Evolutionary conservation across 345 rosid species (phyloP), one percentile per base, ranked within the genome.

Genomic region (Streptanthus diversifolius): DNA sequence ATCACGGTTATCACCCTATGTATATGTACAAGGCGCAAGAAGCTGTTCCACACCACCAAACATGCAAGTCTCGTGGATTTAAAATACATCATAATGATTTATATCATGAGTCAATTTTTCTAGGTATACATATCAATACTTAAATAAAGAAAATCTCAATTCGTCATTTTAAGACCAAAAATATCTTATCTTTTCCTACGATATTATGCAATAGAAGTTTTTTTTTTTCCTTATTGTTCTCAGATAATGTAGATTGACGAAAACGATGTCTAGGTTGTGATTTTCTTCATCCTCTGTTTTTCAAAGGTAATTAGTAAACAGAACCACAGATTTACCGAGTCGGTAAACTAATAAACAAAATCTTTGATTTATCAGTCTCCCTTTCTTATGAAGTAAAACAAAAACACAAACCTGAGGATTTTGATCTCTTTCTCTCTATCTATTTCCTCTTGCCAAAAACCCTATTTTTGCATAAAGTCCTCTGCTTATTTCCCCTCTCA

Each of bases 11-110:
- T 15, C 48, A 43, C 48, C 47, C 19, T 47, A 45, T 7, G 25
- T 29, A 22, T 7, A 8, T 27, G 29, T 53, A 44, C 51, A 45
- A 18, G 22, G 55, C 4, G 40, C 25, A 54, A 54, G 10, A 58
- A 33, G 24, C 25, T 32, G 7, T 59, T 12, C 13, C 53, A 19
- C 10, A 18, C 41, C 55, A 70, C 19, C 19, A 56, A 45, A 36
- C 77, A 73, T 73, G 72, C 62, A 37, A 66, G 58, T 74, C 72
- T 66, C 73, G 62, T 74, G 68, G 55, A 15, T 7, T 11, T 36
- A 5, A 59, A 18, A 45, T 33, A 73, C 66, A 73, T 55, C 45
- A 18, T 18, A 47, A 49, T 49, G 7, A 51, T 24, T 51, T 32
- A 65, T 8, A 55, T 17, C 48, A 2, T 9, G n/a, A 47, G 15